Base-by-base conservation (phyloP, 176 grass and related monocot species). In the Cenchrus fungigraminus region DNA sequence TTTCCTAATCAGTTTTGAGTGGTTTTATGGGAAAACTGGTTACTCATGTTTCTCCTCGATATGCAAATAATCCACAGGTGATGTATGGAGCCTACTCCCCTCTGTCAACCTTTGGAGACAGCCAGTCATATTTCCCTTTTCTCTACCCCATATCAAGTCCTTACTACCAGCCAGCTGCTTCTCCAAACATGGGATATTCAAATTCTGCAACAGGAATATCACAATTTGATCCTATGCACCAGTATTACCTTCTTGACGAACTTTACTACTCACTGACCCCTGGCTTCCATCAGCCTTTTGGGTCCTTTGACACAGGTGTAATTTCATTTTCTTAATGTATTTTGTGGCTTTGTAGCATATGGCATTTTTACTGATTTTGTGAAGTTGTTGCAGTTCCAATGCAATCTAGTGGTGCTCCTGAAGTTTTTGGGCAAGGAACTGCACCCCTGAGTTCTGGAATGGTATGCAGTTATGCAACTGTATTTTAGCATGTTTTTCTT, bases 131-230 rank as follows among this genome's bases (percentile, higher is more conserved):
- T 60, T 71, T 74, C 52, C 42, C 76, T 76, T 78, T 76, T 81
- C 76, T 81, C 28, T 88, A 65, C 28, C 85, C 86, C 56, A 65
- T 81, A 32, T 55, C 76, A 56, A 79, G 71, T 31, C 51, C 82
- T 84, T 91, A 89, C 80, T 89, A 92, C 76, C 91, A 92, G 80
- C 76, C 58, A 64, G 67, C 79, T 52, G 72, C 31, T 69, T 82
- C 86, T 80, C 68, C 91, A 51, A 77, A 37, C 79, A 92, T 80
- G 6, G 74, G 79, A 65, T 84, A 80, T 84, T 57, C 82, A 50
- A 83, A 49, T 59, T 86, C 90, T 71, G 53, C 74, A 72, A 84
- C 34, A 71, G 79, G 79, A 53, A 50, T 84, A 53, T 75, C 84
- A 6, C 87, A 89, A 44, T 42, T 82, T 59, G 84, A 89, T 76